Conservation (phyloP, 768 basidiomycete species). For the Leccinellum albellum region DNA sequence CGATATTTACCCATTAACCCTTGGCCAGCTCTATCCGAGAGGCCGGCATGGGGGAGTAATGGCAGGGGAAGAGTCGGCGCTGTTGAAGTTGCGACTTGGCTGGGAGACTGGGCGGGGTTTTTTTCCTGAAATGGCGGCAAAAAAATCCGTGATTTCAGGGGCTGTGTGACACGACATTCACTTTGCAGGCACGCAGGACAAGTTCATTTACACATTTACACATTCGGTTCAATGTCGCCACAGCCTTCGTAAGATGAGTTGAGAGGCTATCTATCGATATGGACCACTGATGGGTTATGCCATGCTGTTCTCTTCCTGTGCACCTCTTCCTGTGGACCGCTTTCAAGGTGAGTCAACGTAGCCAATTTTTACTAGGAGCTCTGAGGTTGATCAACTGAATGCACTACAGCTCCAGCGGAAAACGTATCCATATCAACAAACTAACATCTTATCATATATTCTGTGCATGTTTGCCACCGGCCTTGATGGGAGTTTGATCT, state of each 20-base stretch:
- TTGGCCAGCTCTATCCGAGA: background rate
- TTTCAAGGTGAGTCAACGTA: too few species aligned
- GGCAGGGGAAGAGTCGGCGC: slow-evolving; percentile 16
- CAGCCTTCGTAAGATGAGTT: background rate
- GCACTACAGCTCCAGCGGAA: background rate
- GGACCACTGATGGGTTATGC: background rate
- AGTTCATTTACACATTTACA: background rate
- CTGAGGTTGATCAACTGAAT: background rate
- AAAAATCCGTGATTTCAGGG: background rate
- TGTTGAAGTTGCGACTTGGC: slow-evolving; percentile 10
- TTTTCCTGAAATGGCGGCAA: background rate
- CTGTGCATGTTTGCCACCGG: slow-evolving; percentile 8
- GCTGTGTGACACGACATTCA: background rate
- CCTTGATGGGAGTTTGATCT: background rate
- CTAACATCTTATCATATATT: slow-evolving; percentile 8
- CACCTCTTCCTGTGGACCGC: background rate
- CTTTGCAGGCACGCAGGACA: background rate
- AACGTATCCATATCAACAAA: slow-evolving; percentile 18
- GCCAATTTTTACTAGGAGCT: background rate
- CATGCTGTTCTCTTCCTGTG: slow-evolving; percentile 18
- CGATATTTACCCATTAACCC: background rate
- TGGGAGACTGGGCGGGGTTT: background rate
- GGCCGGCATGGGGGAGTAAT: background rate
- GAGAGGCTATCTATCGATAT: background rate
- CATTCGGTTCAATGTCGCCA: background rate